These are phyloP conservation scores for Myxozyma lipomycoides DNA, from an alignment of 805 yeast species.

Conservation along the genomic window DNA sequence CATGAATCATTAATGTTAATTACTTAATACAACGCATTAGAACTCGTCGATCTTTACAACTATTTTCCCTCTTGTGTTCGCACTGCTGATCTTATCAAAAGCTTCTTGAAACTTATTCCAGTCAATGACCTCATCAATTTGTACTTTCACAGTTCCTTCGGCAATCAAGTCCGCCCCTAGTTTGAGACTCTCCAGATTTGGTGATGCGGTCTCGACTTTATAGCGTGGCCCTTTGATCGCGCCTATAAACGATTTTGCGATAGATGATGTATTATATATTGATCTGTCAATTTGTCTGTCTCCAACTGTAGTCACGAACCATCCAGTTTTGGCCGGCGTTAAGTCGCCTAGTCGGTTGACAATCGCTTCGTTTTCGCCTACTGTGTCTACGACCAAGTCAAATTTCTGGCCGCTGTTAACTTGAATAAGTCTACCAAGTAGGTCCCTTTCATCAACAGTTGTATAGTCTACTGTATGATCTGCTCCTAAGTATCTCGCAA, in stretches of 20 bases:
- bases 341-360: conserved; percentile 46
- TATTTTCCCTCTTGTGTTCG: conserved; percentile 63
- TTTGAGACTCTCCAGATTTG: conserved; percentile 39
- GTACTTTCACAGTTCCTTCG: conserved; percentile 44
- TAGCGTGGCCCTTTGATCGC: conserved; percentile 34
- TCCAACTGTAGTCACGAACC: conserved; percentile 56
- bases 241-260: conserved; percentile 34
- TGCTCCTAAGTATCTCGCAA: conserved; percentile 53
- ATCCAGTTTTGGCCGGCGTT: conserved; percentile 43
- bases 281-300: conserved; percentile 39
- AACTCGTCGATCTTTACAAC: conserved; percentile 40
- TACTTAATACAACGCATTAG: not conserved
- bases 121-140: conserved; percentile 52
- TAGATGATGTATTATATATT: conserved; percentile 4
- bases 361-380: conserved; percentile 55
- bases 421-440: conserved; percentile 31
- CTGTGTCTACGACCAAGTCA: conserved; percentile 62
- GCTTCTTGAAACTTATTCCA: conserved; percentile 53
- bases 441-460: conserved; percentile 39
- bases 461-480: conserved; percentile 56
- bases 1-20: not conserved
- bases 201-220: conserved; percentile 15
- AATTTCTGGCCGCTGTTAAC: conserved; percentile 38
- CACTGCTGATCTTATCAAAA: conserved; percentile 44
- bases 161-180: conserved; percentile 46